phyloP scores from a whole-genome alignment of 768 basidiomycete genomes.

The Scleroderma bovista region DNA sequence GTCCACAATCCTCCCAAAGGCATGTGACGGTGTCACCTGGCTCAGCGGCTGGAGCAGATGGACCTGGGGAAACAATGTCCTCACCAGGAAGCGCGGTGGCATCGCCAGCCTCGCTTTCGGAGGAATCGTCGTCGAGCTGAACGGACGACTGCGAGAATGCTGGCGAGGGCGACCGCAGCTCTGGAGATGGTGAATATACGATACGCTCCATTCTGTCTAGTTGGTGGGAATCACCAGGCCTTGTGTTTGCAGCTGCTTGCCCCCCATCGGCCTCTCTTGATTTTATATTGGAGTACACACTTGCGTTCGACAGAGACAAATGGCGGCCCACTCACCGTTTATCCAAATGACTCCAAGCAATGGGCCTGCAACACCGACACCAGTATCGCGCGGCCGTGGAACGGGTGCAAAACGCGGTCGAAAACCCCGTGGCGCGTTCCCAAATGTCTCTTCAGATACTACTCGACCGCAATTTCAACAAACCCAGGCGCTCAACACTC shows the following conservation, averaged over 20 bases:
- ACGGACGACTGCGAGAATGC: constrained; percentile 31
- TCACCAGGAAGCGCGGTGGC: constrained; percentile 10
- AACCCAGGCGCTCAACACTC: constrained; percentile 4
- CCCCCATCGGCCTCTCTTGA: no score
- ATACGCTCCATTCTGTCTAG: constrained; percentile 14
- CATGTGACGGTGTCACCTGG: constrained; percentile 59
- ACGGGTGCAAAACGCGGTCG: constrained; percentile 41
- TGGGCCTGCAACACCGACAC: constrained; percentile 11
- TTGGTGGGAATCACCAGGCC: neutral
- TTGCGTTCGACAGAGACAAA: no score
- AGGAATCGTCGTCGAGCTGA: constrained; percentile 22
- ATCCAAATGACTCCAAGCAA: constrained; percentile 19
- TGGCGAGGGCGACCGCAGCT: constrained; percentile 38
- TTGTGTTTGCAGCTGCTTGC: neutral
- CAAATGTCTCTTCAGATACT: constrained; percentile 16
- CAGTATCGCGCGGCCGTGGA: constrained; percentile 6
- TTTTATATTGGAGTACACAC: no score
- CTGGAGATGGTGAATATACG: constrained; percentile 34
- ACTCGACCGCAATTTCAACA: constrained; percentile 7
- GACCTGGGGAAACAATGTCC: constrained; percentile 15
- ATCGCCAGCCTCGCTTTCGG: constrained; percentile 19
- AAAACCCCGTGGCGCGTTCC: constrained; percentile 41
- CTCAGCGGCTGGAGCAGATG: constrained; percentile 14
- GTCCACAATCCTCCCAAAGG: constrained; percentile 78
- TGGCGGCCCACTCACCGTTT: no score